Evolutionary conservation across 1,139 yeast genomes (phyloP).

Genomic region (Pichia sp.): DNA sequence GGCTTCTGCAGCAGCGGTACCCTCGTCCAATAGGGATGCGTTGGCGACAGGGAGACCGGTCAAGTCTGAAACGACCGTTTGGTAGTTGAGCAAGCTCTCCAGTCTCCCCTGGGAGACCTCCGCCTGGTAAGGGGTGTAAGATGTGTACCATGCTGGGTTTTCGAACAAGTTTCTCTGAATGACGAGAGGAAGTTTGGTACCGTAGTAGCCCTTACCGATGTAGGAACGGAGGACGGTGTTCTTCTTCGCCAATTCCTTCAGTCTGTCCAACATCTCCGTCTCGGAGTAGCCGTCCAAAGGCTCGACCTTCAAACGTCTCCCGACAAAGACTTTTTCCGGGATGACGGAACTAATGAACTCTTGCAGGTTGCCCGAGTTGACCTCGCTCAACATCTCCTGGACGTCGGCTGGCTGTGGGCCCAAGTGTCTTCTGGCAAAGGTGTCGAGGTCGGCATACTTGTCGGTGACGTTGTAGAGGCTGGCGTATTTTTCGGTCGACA

Average conservation of each 20-base stretch:
- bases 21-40: conserved; percentile 92
- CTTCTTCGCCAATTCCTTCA: conserved; percentile 65
- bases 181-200: conserved; percentile 85
- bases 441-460: conserved; percentile 47
- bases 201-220: conserved; percentile 94
- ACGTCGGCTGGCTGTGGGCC: conserved; percentile 75
- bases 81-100: conserved; percentile 84
- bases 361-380: conserved; percentile 66
- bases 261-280: conserved; percentile 68
- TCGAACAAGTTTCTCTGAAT: conserved; percentile 89
- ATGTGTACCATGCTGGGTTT: conserved; percentile 97
- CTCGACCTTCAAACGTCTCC: conserved; percentile 57
- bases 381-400: conserved; percentile 54
- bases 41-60: conserved; percentile 93
- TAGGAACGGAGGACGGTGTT: conserved; percentile 68
- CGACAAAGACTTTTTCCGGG: conserved; percentile 69
- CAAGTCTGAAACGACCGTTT: conserved; percentile 80
- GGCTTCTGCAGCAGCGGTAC: conserved; percentile 98
- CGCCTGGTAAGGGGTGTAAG: conserved; percentile 97
- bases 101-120: conserved; percentile 96
- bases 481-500: conserved; percentile 44
- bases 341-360: conserved; percentile 70
- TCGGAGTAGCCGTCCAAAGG: conserved; percentile 78
- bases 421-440: conserved; percentile 85
- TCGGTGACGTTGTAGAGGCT: conserved; percentile 40